phyloP scores from a whole-genome alignment of 192 early-diverging fungal species.

The Umbelopsis vinacea region DNA sequence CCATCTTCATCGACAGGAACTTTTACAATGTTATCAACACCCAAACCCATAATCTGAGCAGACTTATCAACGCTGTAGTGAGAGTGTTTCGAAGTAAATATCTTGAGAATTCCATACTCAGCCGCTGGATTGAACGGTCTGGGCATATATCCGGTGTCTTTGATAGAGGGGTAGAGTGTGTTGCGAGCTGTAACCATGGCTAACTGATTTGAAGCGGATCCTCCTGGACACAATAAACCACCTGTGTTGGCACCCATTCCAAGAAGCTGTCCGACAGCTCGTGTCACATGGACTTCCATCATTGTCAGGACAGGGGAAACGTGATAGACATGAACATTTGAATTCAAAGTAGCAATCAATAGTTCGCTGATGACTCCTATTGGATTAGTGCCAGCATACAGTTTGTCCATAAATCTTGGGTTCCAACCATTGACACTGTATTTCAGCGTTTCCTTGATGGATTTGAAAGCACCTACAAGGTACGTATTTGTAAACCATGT shows the following conservation, averaged over 20 bases:
- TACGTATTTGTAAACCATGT: not conserved
- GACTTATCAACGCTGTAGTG: slow-evolving; percentile 83
- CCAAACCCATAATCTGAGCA: slow-evolving; percentile 72
- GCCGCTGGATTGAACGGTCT: slow-evolving; percentile 26
- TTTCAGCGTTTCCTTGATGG: slow-evolving; percentile 48
- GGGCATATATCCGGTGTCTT: slow-evolving; percentile 54
- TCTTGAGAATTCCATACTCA: slow-evolving; percentile 48
- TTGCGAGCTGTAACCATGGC: slow-evolving; percentile 80
- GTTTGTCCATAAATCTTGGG: slow-evolving; percentile 79
- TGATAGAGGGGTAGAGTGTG: slow-evolving; percentile 62
- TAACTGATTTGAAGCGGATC: slow-evolving; percentile 74
- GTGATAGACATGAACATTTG: slow-evolving; percentile 79
- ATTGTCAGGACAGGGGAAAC: slow-evolving; percentile 73
- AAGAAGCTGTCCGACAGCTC: slow-evolving; percentile 47
- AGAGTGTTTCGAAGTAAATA: slow-evolving; percentile 72
- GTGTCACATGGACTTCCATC: slow-evolving; percentile 67
- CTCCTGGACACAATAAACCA: slow-evolving; percentile 76
- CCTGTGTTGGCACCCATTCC: slow-evolving; percentile 55
- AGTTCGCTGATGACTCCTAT: slow-evolving; percentile 76
- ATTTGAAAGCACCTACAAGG: slow-evolving; percentile 27
- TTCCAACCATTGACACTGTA: slow-evolving; percentile 70
- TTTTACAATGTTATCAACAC: slow-evolving; percentile 64
- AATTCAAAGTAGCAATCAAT: slow-evolving; percentile 71
- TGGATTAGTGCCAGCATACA: slow-evolving; percentile 77
- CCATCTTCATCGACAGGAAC: slow-evolving; percentile 68